Evolutionary conservation across 163 green algal species (phyloP).

Genomic region (Scenedesmus sp.): DNA sequence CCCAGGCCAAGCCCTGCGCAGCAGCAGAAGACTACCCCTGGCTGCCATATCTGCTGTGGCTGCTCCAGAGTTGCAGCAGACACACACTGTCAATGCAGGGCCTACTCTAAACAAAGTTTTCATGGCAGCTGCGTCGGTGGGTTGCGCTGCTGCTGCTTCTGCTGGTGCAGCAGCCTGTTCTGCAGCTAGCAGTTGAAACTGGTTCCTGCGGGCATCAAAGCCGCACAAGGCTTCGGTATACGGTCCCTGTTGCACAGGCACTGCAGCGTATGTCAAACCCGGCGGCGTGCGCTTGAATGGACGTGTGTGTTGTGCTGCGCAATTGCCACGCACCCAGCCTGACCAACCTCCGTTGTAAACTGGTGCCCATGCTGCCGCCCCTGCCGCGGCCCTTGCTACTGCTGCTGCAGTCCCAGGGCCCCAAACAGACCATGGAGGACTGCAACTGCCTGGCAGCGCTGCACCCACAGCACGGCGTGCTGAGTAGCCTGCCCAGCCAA

Average conservation of each 20-base stretch:
- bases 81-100: not conserved
- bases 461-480: not conserved
- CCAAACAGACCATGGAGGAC: conserved; percentile 44
- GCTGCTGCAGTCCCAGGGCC: conserved; percentile 22
- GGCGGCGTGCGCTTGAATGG: too few relatives aligned
- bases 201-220: not conserved
- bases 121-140: conserved; percentile 8
- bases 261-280: too few relatives aligned
- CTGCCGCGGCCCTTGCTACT: not conserved
- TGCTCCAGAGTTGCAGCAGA: not conserved
- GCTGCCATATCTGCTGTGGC: not conserved
- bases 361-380: not conserved
- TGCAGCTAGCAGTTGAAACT: not conserved
- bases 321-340: not conserved
- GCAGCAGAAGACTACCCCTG: not conserved
- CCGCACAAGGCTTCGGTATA: too few relatives aligned
- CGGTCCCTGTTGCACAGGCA: too few relatives aligned
- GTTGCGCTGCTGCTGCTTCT: not conserved
- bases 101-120: not conserved
- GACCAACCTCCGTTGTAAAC: not conserved
- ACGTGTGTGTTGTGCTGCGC: too few relatives aligned
- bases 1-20: not conserved
- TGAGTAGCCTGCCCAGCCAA: not conserved
- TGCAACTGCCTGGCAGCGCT: conserved; percentile 29
- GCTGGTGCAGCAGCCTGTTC: not conserved